Evolutionary conservation across 2,329 filamentous ascomycete genomes (phyloP), one percentile per base, ranked within the genome.

Genomic region (Fusarium sp.): DNA sequence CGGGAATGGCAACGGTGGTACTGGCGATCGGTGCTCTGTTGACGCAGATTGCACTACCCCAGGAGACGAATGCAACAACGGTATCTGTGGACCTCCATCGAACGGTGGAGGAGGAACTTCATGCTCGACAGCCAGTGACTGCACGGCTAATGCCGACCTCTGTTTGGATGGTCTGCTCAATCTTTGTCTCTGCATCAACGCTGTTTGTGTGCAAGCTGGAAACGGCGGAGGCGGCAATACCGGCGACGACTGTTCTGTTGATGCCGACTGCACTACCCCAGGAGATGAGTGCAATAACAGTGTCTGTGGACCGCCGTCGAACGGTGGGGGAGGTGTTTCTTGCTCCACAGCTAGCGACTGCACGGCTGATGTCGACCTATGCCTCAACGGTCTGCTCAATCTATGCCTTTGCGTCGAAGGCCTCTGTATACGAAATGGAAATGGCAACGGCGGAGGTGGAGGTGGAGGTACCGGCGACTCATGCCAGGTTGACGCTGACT

Each of bases 11-110:
- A 8, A 24, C 1, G 46, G 21, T 3, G 34, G 45, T 4, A 44
- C 39, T 8, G 49, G 47, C 10, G 26, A 39, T 15, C 2, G 33
- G 0, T 64, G 61, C 7, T 6, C 14, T 7, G 21, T 15, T 8
- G 22, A 56, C n/a, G 13, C 24, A 5, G 57, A 64, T 0, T 64
- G 62, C 7, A 63, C 51, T 4, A 39, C 24, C 3, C 22, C 3
- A 26, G 61, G 61, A 11, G 50, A 57, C 8, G 19, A 33, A 14
- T 55, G 52, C n/a, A 31, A 17, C n/a, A 34, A 17, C 11, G 43
- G 28, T 31, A 13, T 31, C 4, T 31, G 28, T 31, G 28, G 28
- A 31, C 28, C 28, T 31, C 28, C 28, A 31, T 31, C 28, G 28
- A 31, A 31, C 5, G 28, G 28, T 5, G 28, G 28, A 31, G 28